Percentiles rank a stretch among this genome's conserved stretches.
phyloP scores from a whole-genome alignment of 306 rosid genomes.

The Ceratonia siliqua region DNA sequence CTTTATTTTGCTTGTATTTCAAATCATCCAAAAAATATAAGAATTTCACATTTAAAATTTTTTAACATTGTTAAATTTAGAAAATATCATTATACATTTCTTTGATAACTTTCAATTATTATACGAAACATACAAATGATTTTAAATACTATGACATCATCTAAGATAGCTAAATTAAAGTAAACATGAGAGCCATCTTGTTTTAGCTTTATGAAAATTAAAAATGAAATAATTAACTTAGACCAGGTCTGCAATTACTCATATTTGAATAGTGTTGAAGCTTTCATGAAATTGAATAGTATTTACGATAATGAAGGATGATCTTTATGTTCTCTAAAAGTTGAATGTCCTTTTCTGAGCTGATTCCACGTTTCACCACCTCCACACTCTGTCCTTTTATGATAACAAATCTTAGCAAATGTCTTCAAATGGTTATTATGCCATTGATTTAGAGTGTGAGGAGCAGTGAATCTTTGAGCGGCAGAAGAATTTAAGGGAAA shows the following conservation, averaged over 20 bases:
- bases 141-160: too few relatives aligned
- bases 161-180: too few relatives aligned
- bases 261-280: not conserved
- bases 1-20: too few relatives aligned
- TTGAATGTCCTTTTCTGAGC: not conserved
- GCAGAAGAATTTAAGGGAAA: not conserved
- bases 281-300: not conserved
- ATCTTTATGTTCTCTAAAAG: not conserved
- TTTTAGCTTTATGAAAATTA: not conserved
- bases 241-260: not conserved
- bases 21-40: too few relatives aligned
- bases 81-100: too few relatives aligned
- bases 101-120: too few relatives aligned
- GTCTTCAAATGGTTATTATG: constrained; percentile 21
- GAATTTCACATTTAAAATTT: too few relatives aligned
- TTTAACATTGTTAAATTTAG: too few relatives aligned
- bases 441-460: constrained; percentile 24
- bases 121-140: too few relatives aligned
- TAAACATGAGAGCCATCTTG: not conserved
- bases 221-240: not conserved
- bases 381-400: not conserved
- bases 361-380: not conserved
- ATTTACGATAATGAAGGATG: not conserved
- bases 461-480: not conserved
- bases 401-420: constrained; percentile 22